phyloP scores from a whole-genome alignment of 176 grass and related monocot species.

The Phoenix dactylifera region DNA sequence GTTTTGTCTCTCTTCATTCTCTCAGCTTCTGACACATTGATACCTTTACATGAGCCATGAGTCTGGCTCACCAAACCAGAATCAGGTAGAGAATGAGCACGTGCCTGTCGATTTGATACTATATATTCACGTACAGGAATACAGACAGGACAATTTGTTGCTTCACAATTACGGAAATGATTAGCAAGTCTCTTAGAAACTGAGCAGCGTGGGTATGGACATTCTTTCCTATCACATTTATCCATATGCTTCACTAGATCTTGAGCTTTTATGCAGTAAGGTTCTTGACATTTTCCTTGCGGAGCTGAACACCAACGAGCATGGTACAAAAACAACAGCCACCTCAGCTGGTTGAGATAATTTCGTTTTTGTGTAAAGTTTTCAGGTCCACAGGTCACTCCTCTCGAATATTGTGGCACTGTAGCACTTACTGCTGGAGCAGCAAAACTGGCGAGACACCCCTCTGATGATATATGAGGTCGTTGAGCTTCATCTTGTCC shows the following conservation, averaged over 20 bases:
- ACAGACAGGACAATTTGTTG: constrained; percentile 75
- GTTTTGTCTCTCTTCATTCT: constrained; percentile 60
- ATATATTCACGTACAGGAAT: constrained; percentile 49
- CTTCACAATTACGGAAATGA: constrained; percentile 63
- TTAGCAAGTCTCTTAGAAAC: constrained; percentile 43
- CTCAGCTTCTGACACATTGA: constrained; percentile 33
- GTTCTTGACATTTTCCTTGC: constrained; percentile 69
- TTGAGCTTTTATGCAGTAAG: constrained; percentile 60
- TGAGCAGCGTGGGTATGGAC: constrained; percentile 45
- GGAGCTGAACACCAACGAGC: constrained; percentile 62
- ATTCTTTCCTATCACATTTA: constrained; percentile 58
- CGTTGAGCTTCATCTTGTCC: constrained; percentile 35
- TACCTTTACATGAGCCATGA: constrained; percentile 32
- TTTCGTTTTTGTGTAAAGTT: constrained; percentile 40
- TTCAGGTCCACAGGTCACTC: constrained; percentile 28
- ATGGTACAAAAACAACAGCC: constrained; percentile 74
- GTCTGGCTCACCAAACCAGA: constrained; percentile 38
- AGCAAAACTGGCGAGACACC: constrained; percentile 28
- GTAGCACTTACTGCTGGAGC: constrained; percentile 21
- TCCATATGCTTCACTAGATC: constrained; percentile 69
- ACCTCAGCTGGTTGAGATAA: constrained; percentile 62
- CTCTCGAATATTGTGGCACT: constrained; percentile 10
- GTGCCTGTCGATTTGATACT: constrained; percentile 43
- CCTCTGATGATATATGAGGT: constrained; percentile 31
- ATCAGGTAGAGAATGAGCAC: constrained; percentile 26